Conservation (phyloP, 768 basidiomycete species). For the Ramaria rubella region DNA sequence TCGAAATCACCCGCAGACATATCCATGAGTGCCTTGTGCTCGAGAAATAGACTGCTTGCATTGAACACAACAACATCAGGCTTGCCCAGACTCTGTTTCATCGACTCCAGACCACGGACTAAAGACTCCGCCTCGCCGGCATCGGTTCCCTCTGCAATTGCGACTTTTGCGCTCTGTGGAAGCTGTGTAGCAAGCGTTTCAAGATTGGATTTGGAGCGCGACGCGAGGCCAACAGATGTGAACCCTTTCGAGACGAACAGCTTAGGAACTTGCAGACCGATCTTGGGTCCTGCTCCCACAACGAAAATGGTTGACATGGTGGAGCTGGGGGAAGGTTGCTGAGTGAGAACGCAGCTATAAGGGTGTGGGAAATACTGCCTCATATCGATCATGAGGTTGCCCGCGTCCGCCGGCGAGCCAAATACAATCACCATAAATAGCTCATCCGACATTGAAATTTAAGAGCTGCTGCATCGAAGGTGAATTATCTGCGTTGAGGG, state of each 20-base stretch:
- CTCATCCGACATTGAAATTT: too few relatives aligned
- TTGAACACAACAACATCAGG: conserved; percentile 7
- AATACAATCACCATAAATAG: too few relatives aligned
- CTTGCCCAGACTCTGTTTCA: conserved; percentile 3
- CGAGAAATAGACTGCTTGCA: neutral
- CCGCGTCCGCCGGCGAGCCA: too few relatives aligned
- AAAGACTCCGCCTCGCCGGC: neutral
- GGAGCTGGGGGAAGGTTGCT: too few relatives aligned
- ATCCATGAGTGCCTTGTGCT: neutral
- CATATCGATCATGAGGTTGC: too few relatives aligned
- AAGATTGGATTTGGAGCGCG: conserved; percentile 1
- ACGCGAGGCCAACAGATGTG: conserved; percentile 5
- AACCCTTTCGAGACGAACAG: conserved; percentile 7
- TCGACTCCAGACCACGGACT: neutral
- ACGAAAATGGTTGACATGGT: conserved; percentile 6
- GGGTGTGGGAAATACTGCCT: too few relatives aligned
- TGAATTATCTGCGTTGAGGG: too few relatives aligned
- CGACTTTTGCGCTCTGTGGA: neutral
- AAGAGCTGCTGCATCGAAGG: too few relatives aligned
- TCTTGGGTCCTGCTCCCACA: conserved; percentile 5
- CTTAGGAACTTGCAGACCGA: neutral
- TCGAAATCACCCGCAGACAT: neutral
- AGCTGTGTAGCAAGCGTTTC: neutral
- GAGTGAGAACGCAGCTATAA: too few relatives aligned
- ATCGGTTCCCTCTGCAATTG: neutral